Evolutionary conservation across 805 yeast genomes (phyloP), one percentile per base, ranked within the genome.

Genomic region (Spathaspora sp.): DNA sequence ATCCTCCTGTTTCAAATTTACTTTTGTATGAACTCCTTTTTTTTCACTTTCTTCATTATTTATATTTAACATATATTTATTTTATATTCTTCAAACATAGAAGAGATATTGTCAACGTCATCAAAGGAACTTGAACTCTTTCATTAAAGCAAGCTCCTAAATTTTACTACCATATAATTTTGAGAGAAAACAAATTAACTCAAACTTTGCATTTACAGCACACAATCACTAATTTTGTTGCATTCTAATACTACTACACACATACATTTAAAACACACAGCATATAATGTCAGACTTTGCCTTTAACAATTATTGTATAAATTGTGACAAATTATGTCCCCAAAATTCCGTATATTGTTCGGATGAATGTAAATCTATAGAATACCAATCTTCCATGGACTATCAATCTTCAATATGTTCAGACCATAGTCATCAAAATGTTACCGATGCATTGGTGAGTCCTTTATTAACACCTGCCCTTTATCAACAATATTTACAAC

Each of bases 381-480:
- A 51, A 42, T 48, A 48, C 8, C 46, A 50, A 40, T 28, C 47
- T 9, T 50, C 53, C 10, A 19, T 44, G 23, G 35, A 17, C 44
- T 43, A 20, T 18, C 52, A 19, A 42, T 20, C 49, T 42, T 26
- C 52, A 47, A 23, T 46, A 46, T 9, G 20, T 14, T 47, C 47
- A 28, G 39, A 32, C 35, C 38, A 44, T 48, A 52, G 20, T 43
- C 49, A 43, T 44, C 18, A 40, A 42, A 38, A 29, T 40, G 48
- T 32, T 31, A 23, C 49, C 10, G 47, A 51, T 19, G 66, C 61
- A 49, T 60, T 71, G 50, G 68, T 63, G 3, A 67, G 73, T 18
- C 78, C 78, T 3, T 62, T 73, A 52, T 67, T 74, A 47, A 67
- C 75, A 23, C 75, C 75, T 3, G 61, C 68, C 14, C 55, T 67